A percentile compares a stretch with the other conserved stretches of the same genome.
Evolutionary conservation across 2,329 filamentous ascomycete species (phyloP).

Genomic region (Orbilia ellipsospora): DNA sequence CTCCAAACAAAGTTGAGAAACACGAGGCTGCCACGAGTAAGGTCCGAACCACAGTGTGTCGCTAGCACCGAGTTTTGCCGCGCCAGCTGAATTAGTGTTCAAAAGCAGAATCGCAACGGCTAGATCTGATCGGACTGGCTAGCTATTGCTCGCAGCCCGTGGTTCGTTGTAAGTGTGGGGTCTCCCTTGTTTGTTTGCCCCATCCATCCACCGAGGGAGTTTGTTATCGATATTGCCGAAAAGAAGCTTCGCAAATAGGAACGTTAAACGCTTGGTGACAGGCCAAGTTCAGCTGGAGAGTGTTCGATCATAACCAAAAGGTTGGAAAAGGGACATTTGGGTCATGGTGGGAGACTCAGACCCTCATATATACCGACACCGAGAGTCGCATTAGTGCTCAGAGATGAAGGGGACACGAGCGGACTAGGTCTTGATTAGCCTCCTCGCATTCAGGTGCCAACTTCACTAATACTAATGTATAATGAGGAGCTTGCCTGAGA

Average conservation of each 20-base stretch:
- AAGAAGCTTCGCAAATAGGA: slow-evolving; percentile 10
- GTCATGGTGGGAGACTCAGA: too few species aligned
- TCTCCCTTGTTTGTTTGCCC: neutral
- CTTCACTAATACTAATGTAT: neutral
- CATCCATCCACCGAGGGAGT: slow-evolving; percentile 6
- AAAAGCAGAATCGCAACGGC: slow-evolving; percentile 7
- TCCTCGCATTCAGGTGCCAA: too few species aligned
- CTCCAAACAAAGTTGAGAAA: too few species aligned
- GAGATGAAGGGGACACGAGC: neutral
- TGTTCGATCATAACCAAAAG: too few species aligned
- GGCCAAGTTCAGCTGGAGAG: too few species aligned
- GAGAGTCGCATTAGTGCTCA: neutral
- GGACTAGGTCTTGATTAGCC: too few species aligned
- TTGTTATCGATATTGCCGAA: slow-evolving; percentile 1
- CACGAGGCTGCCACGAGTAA: too few species aligned
- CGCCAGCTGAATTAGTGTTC: neutral
- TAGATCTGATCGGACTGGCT: slow-evolving; percentile 6
- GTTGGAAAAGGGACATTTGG: too few species aligned
- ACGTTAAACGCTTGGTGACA: neutral
- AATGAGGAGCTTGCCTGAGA: neutral
- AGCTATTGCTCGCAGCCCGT: slow-evolving; percentile 7
- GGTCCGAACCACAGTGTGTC: too few species aligned
- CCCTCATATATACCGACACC: too few species aligned
- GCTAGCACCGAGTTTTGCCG: neutral
- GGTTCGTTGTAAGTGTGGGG: slow-evolving; percentile 14